phyloP scores from a whole-genome alignment of 2,329 filamentous ascomycete genomes.

The Clarireedia paspali region DNA sequence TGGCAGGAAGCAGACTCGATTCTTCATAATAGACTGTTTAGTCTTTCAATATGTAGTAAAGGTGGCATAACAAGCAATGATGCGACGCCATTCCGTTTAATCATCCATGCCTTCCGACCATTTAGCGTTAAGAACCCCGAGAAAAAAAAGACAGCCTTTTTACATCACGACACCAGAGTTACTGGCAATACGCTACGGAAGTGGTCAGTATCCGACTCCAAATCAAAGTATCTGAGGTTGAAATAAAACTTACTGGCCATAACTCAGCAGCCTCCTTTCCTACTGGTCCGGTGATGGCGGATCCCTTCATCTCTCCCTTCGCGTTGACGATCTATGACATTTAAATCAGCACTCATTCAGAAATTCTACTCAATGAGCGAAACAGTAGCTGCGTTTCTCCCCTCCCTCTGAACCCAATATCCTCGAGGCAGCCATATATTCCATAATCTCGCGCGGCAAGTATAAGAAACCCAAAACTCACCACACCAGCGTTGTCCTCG shows the following conservation, averaged over 20 bases:
- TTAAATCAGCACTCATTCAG: slow-evolving; percentile 32
- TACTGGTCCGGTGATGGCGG: slow-evolving; percentile 96
- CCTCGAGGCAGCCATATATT: neutral
- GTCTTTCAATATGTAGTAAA: slow-evolving; percentile 9
- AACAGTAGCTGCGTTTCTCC: neutral
- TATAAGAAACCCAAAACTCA: slow-evolving; percentile 43
- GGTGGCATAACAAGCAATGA: slow-evolving; percentile 5
- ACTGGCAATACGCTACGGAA: slow-evolving; percentile 83
- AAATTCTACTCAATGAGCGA: neutral
- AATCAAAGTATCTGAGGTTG: neutral
- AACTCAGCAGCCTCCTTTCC: slow-evolving; percentile 99
- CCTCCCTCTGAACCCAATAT: neutral
- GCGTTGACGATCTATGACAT: slow-evolving; percentile 86
- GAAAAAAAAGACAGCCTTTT: slow-evolving; percentile 36
- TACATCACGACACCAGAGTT: slow-evolving; percentile 99
- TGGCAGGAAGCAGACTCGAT: slow-evolving; percentile 10
- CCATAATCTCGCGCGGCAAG: neutral
- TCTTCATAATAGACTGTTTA: slow-evolving; percentile 7
- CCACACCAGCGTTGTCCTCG: slow-evolving; percentile 99
- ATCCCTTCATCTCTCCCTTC: slow-evolving; percentile 99
- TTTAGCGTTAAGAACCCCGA: slow-evolving; percentile 21
- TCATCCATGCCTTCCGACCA: slow-evolving; percentile 9
- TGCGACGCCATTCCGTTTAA: slow-evolving; percentile 9
- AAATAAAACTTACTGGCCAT: slow-evolving; percentile 71
- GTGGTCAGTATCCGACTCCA: slow-evolving; percentile 30